These are phyloP conservation scores for Lagenidium sp. DNA, from an alignment of 352 stramenopile species.

Conservation along the genomic window DNA sequence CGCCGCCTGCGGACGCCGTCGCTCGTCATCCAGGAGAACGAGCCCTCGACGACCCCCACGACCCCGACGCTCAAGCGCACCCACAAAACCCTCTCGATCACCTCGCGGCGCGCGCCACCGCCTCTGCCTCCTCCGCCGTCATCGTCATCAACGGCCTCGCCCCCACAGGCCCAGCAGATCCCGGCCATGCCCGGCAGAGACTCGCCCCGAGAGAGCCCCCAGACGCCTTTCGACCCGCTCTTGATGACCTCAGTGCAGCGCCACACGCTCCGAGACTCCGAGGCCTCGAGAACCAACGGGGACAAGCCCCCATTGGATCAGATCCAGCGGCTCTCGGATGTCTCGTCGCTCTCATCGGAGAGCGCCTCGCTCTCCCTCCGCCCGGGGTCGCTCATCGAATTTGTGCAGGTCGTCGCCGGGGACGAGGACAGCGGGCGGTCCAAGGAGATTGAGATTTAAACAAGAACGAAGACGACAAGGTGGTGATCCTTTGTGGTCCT, in stretches of 20 bases:
- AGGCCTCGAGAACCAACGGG: too few relatives aligned
- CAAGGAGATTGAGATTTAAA: constrained; percentile 16
- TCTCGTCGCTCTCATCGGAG: constrained; percentile 7
- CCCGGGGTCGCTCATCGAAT: constrained; percentile 12
- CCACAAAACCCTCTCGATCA: constrained; percentile 13
- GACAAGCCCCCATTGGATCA: constrained; percentile 2
- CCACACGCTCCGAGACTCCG: too few relatives aligned
- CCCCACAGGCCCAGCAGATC: too few relatives aligned
- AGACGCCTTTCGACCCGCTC: constrained; percentile 4
- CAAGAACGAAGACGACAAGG: too few relatives aligned
- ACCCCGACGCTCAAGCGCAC: constrained; percentile 1
- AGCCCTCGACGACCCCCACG: neutral
- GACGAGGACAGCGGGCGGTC: constrained; percentile 4
- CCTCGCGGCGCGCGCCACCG: constrained; percentile 1
- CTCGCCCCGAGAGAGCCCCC: too few relatives aligned
- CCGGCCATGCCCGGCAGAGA: too few relatives aligned
- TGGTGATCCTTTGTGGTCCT: too few relatives aligned
- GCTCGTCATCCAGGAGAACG: constrained; percentile 1
- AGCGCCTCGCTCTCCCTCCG: constrained; percentile 1
- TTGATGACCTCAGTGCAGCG: constrained; percentile 9
- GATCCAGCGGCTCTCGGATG: constrained; percentile 11
- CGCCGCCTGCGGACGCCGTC: constrained; percentile 2
- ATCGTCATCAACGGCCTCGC: too few relatives aligned
- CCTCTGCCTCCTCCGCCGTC: neutral
- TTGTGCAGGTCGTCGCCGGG: constrained; percentile 13